A percentile compares a stretch with the other conserved stretches of the same genome.
Evolutionary conservation across 176 grass and related monocot genomes (phyloP).

Genomic region (Triticum dicoccoides): DNA sequence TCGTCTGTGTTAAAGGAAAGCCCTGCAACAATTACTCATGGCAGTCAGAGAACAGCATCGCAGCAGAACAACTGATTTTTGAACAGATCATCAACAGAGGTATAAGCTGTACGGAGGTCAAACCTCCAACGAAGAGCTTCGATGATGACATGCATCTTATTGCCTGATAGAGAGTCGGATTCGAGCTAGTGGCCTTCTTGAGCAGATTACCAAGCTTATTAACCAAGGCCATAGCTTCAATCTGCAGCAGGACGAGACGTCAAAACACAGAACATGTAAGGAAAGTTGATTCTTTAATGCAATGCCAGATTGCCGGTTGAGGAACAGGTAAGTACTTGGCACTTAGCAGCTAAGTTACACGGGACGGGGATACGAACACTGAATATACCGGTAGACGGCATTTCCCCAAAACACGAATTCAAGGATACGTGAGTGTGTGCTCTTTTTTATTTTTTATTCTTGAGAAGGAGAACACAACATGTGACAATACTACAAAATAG

Average conservation of each 20-base stretch:
- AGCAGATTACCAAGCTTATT: slow-evolving; percentile 71
- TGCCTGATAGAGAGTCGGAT: slow-evolving; percentile 58
- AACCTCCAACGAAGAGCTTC: slow-evolving; percentile 89
- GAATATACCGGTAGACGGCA: neutral
- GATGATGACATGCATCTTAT: slow-evolving; percentile 97
- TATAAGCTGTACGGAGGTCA: neutral
- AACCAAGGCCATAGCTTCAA: slow-evolving; percentile 52
- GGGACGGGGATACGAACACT: neutral
- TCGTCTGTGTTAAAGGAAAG: slow-evolving; percentile 75
- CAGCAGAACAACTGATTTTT: neutral
- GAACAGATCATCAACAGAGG: neutral
- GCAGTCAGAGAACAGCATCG: neutral
- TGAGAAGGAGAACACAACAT: too few species aligned
- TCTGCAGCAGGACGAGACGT: slow-evolving; percentile 20
- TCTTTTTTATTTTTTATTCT: too few species aligned
- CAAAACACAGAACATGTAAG: neutral
- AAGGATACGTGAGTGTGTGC: neutral
- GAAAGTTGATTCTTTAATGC: too few species aligned
- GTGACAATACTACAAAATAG: too few species aligned
- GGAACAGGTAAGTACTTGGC: too few species aligned
- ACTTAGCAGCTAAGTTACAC: neutral
- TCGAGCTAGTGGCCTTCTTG: slow-evolving; percentile 60
- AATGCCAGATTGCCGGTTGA: too few species aligned
- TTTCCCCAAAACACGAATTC: neutral
- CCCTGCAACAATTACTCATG: slow-evolving; percentile 37